Evolutionary conservation across 2,329 filamentous ascomycete species (phyloP), one percentile per base, ranked within the genome.

Genomic region (Penicillium italicum): DNA sequence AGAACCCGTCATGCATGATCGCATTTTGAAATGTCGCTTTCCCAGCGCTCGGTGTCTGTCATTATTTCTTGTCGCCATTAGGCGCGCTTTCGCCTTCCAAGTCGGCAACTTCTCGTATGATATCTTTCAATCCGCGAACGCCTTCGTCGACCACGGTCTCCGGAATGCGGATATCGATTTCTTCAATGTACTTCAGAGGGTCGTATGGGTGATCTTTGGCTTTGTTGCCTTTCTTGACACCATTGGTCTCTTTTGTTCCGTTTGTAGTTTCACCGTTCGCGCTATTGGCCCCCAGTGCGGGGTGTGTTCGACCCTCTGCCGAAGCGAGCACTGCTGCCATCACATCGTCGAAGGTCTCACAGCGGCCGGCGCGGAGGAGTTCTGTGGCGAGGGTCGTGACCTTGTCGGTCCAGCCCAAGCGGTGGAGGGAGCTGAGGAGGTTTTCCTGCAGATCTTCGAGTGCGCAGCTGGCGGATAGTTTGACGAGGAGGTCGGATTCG

Each of bases 341-440:
- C 42, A 85, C 75, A 52, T 86, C 81, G 50, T 82, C 79, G 61
- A 82, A 83, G 31, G 77, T 82, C 53, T 78, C 78, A 65, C 80
- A 82, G 52, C 82, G 79, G 44, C 82, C 82, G 26, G 77, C 80
- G 62, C 83, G 80, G 52, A 86, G 79, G 38, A 86, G 76, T 53
- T 81, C 75, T 44, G 79, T 78, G 18, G 83, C 76, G 57, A 85
- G 79, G 44, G 73, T 74, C 55, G 79, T 79, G 57, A 87, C 75
- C 28, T 76, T 76, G 62, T 82, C 77, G 40, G 80, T 80, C 83
- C 83, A 87, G 62, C 83, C 83, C n/a, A 75, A 72, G 50, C 80
- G 76, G 63, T 83, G 79, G 11, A 86, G 77, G 22, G 79, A 77
- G 64, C 82, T 77, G 56, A 79, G 75, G 26, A 86, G 76, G 1